phyloP scores from a whole-genome alignment of 202 grass and related monocot genomes.

The Schoenoplectus triqueter region DNA sequence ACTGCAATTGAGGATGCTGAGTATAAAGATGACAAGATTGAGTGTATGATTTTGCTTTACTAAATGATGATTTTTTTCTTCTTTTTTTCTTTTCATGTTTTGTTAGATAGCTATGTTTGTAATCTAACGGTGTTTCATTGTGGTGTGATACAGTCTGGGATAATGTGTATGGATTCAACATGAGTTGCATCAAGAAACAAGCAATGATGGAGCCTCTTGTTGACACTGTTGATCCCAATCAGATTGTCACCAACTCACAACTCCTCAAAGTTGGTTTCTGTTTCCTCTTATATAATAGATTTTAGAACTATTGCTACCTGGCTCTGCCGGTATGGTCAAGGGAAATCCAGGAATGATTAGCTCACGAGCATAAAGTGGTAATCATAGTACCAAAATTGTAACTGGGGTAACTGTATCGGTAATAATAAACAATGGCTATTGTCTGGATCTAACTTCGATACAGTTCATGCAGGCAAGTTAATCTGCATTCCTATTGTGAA shows the following conservation, averaged over 20 bases:
- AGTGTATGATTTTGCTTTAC: conserved; percentile 54
- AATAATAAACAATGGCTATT: background rate
- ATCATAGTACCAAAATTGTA: background rate
- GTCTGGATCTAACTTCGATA: background rate
- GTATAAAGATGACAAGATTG: conserved; percentile 97
- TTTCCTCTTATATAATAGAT: background rate
- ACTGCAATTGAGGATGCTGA: conserved; percentile 96
- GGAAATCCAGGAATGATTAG: background rate
- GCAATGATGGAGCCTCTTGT: conserved; percentile 94
- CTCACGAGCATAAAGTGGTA: no score
- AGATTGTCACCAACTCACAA: conserved; percentile 90
- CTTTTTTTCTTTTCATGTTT: background rate
- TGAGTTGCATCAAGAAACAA: conserved; percentile 98
- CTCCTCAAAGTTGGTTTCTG: conserved; percentile 62
- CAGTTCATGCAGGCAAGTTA: background rate
- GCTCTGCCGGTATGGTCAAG: background rate
- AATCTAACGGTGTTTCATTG: conserved; percentile 22
- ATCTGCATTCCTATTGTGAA: background rate
- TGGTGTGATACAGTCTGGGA: conserved; percentile 70
- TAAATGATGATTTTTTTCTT: background rate
- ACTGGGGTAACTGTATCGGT: background rate
- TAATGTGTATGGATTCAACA: conserved; percentile 96
- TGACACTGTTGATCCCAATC: conserved; percentile 84
- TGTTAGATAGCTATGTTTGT: conserved; percentile 15
- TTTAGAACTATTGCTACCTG: background rate